Base-by-base conservation (phyloP, 768 basidiomycete species). In the Rhizopogon vesiculosus region DNA sequence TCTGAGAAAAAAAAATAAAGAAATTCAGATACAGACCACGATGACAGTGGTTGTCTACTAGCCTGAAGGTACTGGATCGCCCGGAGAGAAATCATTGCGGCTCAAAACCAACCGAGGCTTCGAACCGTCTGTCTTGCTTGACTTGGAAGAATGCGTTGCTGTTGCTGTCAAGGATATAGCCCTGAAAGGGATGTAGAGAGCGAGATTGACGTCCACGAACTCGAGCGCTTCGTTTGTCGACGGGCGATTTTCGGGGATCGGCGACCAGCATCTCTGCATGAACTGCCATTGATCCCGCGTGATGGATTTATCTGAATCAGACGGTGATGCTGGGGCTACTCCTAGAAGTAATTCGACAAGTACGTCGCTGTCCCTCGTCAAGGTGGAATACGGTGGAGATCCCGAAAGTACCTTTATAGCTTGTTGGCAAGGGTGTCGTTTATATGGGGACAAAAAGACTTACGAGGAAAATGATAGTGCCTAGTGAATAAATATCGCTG, bases 401-500 rank as follows among this genome's bases (percentile, higher is more conserved):
- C 54, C 54, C 6, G 54, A 55, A 28, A 55, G 54, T 16, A 55
- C 51, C 46, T 49, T 19, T 10, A 22, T 22, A n/a, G 7, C 7
- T 28, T 49, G n/a, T 46, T 15, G 46, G 19, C 10, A 53, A 31
- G 7, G 18, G 10, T 4, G 15, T 22, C 1, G 15, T 48, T 48
- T 16, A 3, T 15, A 19, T 22, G 5, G 19, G 22, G 18, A 33
- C 3, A 19, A 13, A 13, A 38, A 12, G 19, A 22, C 42, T 33
- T 12, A 55, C 54, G 9, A 53, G n/a, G 1, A 33, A 41, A 22
- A 62, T 60, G 8, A 49, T 49, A 35, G 33, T 22, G 5, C 76
- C 76, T 52, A 74, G 73, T 0, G 76, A 77, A 12, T 71, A 79
- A 9, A 76, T 70, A 64, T 79, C 78, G 51, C 67, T 73, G 22